Conservation (phyloP, 192 early-diverging fungal species). For the Umbelopsis isabellina region DNA sequence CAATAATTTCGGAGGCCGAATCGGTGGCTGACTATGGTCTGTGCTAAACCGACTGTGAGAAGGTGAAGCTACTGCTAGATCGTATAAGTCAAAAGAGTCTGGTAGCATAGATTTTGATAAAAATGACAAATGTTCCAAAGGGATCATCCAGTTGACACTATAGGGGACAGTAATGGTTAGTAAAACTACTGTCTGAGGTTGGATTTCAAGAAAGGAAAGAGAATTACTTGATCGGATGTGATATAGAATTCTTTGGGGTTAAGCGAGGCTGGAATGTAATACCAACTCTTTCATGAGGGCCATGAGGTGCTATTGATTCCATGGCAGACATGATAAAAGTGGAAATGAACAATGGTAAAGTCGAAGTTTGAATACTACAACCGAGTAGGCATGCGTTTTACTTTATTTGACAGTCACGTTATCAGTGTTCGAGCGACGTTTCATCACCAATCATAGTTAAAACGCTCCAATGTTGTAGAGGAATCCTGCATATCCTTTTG, state of each 20-base stretch:
- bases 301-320: background rate
- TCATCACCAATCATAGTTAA: conserved; percentile 64
- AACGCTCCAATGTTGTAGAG: conserved; percentile 71
- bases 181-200: background rate
- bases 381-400: background rate
- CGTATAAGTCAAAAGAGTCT: conserved; percentile 21
- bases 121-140: conserved; percentile 23
- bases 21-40: background rate
- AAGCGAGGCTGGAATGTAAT: background rate
- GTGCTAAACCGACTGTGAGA: too few species aligned
- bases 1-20: background rate
- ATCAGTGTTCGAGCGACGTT: too few species aligned
- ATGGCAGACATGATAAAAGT: conserved; percentile 1
- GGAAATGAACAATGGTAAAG: background rate
- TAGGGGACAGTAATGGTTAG: background rate
- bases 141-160: conserved; percentile 40
- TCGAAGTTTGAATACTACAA: background rate
- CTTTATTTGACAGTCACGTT: conserved; percentile 18
- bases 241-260: conserved; percentile 38
- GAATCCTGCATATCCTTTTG: conserved; percentile 91
- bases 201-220: background rate
- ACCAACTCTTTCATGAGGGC: background rate
- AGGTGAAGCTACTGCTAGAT: conserved; percentile 17
- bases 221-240: conserved; percentile 43
- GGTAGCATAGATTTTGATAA: conserved; percentile 17